Percentiles rank a stretch among this genome's conserved stretches.
These are phyloP conservation scores for Lagerstroemia speciosa DNA, from an alignment of 345 rosid genomes.

Conservation along the genomic window DNA sequence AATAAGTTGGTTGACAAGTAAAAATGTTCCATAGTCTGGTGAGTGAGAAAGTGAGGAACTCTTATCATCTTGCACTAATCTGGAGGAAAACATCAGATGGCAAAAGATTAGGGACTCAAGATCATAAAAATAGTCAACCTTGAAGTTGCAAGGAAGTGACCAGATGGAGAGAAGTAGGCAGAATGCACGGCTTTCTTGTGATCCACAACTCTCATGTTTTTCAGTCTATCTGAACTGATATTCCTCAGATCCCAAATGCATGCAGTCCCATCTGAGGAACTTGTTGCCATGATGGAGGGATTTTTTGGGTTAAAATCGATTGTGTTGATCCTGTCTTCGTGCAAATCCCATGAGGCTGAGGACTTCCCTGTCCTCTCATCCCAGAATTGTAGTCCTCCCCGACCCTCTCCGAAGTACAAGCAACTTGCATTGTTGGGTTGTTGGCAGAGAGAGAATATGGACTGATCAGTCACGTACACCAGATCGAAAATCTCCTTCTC, in stretches of 20 bases:
- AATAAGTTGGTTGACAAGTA: not conserved
- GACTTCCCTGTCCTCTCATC: slow-evolving; percentile 56
- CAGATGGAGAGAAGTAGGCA: slow-evolving; percentile 90
- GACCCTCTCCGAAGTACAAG: slow-evolving; percentile 57
- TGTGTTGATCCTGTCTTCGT: slow-evolving; percentile 61
- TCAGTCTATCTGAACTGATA: slow-evolving; percentile 27
- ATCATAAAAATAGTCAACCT: slow-evolving; percentile 28
- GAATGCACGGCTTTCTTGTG: slow-evolving; percentile 61
- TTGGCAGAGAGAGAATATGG: slow-evolving; percentile 52
- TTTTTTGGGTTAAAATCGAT: slow-evolving; percentile 61
- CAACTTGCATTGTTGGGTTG: slow-evolving; percentile 35
- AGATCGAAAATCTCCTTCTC: slow-evolving; percentile 66
- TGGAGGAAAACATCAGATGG: not conserved
- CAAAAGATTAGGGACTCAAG: not conserved
- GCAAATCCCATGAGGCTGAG: slow-evolving; percentile 39
- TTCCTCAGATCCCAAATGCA: slow-evolving; percentile 80
- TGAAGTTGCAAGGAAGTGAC: slow-evolving; percentile 61
- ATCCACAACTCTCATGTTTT: slow-evolving; percentile 25
- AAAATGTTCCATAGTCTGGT: too few species aligned
- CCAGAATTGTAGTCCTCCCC: slow-evolving; percentile 43
- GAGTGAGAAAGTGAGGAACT: too few species aligned
- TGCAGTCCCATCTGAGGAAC: slow-evolving; percentile 73
- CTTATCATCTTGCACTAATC: not conserved
- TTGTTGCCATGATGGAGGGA: slow-evolving; percentile 58
- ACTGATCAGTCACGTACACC: slow-evolving; percentile 36